Base-by-base conservation (phyloP, 306 rosid species). In the Dicorynia guianensis region DNA sequence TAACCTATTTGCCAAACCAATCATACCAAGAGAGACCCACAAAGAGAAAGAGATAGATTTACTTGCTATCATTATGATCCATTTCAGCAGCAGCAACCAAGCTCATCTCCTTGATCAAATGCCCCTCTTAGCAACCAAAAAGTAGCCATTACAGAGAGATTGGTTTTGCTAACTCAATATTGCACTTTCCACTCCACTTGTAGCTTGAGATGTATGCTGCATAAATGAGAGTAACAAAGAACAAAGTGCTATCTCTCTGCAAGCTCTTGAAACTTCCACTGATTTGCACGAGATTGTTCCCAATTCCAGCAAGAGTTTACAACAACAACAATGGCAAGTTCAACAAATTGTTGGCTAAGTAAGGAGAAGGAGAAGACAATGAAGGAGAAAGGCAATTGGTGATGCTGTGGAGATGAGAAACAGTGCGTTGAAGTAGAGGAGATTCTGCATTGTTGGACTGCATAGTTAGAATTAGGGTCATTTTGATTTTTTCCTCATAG, bases 41-140 rank as follows among this genome's bases (percentile, higher is more conserved):
- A 83, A 3, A 57, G 25, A 54, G 40, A 63, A 34, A 63, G 58
- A 76, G 15, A 56, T 77, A 81, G 69, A 82, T 63, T 85, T 86
- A 93, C 93, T 87, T 79, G 80, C 82, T 66, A 68, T 69, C 73
- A 73, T 47, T 74, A 81, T 44, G 69, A 69, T 91, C 90, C 96
- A 93, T 93, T 69, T 56, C 8, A 74, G 69, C 44, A 60, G 78
- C 49, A 46, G 54, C 63, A 63, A 75, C 47, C 39, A 72, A 67
- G 18, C 52, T 20, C 43, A 35, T 38, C 65, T 35, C 63, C 42
- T 40, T 68, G 82, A 79, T 71, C 79, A 54, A 48, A 75, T 5
- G 13, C 52, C 50, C 59, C 30, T 55, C 19, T 50, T 3, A 4
- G 8, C 67, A 53, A 44, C 75, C 66, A 42, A 62, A 49, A 81